Conservation (phyloP, 495 filamentous ascomycete genomes). For the Barbatosphaeria neglecta region DNA sequence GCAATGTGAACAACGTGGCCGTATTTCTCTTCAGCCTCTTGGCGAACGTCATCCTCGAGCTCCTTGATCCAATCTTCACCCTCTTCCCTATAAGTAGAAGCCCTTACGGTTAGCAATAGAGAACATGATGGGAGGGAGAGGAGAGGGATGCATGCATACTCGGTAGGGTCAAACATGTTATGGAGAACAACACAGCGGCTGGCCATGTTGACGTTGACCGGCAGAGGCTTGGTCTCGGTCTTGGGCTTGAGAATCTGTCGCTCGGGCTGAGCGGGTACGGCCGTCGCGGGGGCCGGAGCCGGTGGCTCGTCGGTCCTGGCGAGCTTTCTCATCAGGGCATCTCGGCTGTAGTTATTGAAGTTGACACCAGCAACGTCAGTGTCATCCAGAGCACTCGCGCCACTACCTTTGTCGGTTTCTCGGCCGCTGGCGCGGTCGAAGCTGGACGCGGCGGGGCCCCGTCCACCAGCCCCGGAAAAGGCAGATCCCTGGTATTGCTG, state of each 20-base stretch:
- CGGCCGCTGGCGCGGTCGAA: conserved; percentile 90
- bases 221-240: conserved; percentile 67
- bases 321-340: conserved; percentile 95
- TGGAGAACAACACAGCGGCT: conserved; percentile 88
- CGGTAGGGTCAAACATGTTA: conserved; percentile 86
- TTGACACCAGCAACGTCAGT: conserved; percentile 97
- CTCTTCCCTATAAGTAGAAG: conserved; percentile 56
- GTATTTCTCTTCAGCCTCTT: conserved; percentile 92
- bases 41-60: conserved; percentile 84
- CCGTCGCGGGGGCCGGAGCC: conserved; percentile 44
- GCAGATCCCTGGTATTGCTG: conserved; percentile 83
- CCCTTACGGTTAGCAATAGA: conserved; percentile 37
- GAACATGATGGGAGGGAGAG: background rate
- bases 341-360: conserved; percentile 97
- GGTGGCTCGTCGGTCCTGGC: conserved; percentile 86
- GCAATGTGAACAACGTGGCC: conserved; percentile 97
- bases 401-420: conserved; percentile 82
- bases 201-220: conserved; percentile 81
- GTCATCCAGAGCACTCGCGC: conserved; percentile 93
- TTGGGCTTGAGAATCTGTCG: conserved; percentile 67
- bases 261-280: conserved; percentile 24
- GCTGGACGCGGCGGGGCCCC: conserved; percentile 75
- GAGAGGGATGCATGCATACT: conserved; percentile 65
- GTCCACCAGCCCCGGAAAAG: conserved; percentile 85
- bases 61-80: conserved; percentile 86